These are phyloP conservation scores for Vitis amurensis DNA, from an alignment of 164 flowering plant genomes.

Conservation along the genomic window DNA sequence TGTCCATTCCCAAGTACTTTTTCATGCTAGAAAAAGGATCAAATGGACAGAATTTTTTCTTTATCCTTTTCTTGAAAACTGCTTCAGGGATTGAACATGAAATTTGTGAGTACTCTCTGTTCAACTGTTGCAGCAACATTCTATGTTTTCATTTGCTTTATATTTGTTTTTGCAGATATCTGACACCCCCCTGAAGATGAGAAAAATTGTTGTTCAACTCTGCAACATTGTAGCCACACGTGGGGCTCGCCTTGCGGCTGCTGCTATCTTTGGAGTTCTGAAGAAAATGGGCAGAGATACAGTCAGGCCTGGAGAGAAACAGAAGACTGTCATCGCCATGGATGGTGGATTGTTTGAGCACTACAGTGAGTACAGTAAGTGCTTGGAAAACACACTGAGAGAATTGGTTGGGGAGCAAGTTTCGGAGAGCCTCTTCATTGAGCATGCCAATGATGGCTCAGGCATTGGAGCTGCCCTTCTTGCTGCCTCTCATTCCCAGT, in stretches of 20 bases:
- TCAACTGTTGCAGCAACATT: too few relatives aligned
- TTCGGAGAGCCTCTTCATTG: conserved; percentile 23
- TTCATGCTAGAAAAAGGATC: too few relatives aligned
- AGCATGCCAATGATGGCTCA: conserved; percentile 54
- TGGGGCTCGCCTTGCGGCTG: conserved; percentile 79
- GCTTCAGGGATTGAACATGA: too few relatives aligned
- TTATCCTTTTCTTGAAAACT: too few relatives aligned
- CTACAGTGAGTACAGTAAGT: conserved; percentile 37
- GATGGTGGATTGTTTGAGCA: conserved; percentile 62
- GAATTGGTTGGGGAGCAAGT: conserved; percentile 47
- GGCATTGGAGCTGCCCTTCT: conserved; percentile 62
- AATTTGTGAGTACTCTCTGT: too few relatives aligned
- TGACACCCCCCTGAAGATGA: conserved; percentile 56
- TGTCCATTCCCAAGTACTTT: too few relatives aligned
- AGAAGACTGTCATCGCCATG: conserved; percentile 45
- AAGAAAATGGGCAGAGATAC: conserved; percentile 76
- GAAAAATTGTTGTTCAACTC: conserved; percentile 60
- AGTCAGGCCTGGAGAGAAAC: conserved; percentile 28
- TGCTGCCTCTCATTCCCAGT: conserved; percentile 51
- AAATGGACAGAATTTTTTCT: too few relatives aligned
- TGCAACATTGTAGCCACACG: conserved; percentile 75
- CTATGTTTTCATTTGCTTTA: neutral
- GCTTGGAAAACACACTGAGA: conserved; percentile 41
- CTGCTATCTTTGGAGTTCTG: conserved; percentile 75
- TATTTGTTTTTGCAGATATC: conserved; percentile 41